These are phyloP conservation scores for Linderniella brevidens DNA, from an alignment of 257 asterid genomes.

Conservation along the genomic window DNA sequence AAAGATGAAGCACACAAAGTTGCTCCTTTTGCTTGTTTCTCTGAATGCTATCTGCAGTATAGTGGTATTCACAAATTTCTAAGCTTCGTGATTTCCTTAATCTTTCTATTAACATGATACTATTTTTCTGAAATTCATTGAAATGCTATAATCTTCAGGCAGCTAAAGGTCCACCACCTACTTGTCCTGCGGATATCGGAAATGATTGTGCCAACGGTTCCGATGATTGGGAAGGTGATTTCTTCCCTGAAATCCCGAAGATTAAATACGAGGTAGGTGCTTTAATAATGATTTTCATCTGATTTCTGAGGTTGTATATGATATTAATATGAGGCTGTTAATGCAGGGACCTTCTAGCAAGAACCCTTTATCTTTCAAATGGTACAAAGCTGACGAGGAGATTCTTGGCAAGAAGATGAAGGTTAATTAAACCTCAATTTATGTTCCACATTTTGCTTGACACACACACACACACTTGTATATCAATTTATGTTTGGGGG, in stretches of 20 bases:
- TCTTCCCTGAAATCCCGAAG: constrained; percentile 66
- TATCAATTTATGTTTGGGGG: not conserved
- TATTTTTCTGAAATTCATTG: no score
- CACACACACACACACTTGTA: no score
- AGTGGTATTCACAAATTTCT: no score
- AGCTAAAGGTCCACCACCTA: constrained; percentile 26
- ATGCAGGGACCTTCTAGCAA: constrained; percentile 77
- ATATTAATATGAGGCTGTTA: not conserved
- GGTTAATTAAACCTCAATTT: constrained; percentile 25
- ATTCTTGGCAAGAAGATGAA: constrained; percentile 92
- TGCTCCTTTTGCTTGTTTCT: no score
- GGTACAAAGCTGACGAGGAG: constrained; percentile 90
- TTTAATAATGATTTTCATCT: no score
- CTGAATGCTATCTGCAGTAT: no score
- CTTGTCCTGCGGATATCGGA: constrained; percentile 60
- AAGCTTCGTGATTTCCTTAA: no score
- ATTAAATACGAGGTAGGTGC: constrained; percentile 9
- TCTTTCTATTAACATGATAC: no score
- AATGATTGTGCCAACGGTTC: constrained; percentile 27
- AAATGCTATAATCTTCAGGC: no score
- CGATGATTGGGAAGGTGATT: constrained; percentile 76
- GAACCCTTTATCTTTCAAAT: constrained; percentile 72
- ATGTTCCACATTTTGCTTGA: not conserved
- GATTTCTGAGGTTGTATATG: no score
- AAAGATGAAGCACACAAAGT: no score